phyloP scores from a whole-genome alignment of 768 basidiomycete species.

The Russula sp. region DNA sequence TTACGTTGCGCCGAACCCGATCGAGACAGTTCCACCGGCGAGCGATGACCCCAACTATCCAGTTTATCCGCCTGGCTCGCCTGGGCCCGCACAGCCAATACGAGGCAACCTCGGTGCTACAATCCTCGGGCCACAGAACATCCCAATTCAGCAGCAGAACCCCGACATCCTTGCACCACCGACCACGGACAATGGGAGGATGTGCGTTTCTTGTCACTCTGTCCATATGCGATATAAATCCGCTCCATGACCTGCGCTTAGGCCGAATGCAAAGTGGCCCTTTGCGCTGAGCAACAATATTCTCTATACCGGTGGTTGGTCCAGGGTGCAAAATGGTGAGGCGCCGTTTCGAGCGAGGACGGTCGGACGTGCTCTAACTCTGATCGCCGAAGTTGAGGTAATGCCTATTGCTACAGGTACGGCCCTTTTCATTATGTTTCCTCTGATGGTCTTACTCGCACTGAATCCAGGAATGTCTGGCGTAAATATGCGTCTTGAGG shows the following conservation, averaged over 20 bases:
- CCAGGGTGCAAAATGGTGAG: constrained; percentile 48
- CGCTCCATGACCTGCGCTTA: constrained; percentile 21
- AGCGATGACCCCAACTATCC: constrained; percentile 29
- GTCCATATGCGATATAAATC: not conserved
- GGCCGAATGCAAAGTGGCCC: constrained; percentile 51
- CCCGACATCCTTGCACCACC: constrained; percentile 55
- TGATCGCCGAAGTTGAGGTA: constrained; percentile 31
- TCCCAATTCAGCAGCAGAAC: constrained; percentile 50
- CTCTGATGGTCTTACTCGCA: too few species aligned
- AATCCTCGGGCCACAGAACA: constrained; percentile 54
- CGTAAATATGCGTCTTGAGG: constrained; percentile 32
- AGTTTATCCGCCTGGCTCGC: constrained; percentile 22
- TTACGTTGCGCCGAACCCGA: too few species aligned
- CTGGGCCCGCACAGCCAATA: constrained; percentile 37
- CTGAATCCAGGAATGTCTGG: constrained; percentile 27
- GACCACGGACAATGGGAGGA: constrained; percentile 50
- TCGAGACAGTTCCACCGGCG: constrained; percentile 24
- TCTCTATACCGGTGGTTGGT: constrained; percentile 56
- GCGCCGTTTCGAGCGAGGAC: not conserved
- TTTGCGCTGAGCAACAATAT: constrained; percentile 51
- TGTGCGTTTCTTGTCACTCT: constrained; percentile 30
- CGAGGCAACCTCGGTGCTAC: constrained; percentile 40
- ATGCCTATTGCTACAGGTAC: constrained; percentile 48
- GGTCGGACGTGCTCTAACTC: not conserved
- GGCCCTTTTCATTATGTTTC: not conserved